phyloP scores from a whole-genome alignment of 1,284 basidiomycete genomes.

The Sporisorium reilianum region DNA sequence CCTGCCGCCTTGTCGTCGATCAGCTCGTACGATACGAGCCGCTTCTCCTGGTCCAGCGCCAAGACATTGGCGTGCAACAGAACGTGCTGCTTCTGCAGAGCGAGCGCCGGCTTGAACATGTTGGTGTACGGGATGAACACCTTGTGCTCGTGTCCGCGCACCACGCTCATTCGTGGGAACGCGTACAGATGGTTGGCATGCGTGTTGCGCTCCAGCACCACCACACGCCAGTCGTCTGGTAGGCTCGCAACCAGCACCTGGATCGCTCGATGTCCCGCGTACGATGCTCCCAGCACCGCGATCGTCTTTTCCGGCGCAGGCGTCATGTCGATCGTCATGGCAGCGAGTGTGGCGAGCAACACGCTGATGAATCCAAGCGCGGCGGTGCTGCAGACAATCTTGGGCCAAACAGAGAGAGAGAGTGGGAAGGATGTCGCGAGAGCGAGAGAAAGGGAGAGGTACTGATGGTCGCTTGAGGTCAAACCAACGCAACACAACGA shows the following conservation, averaged over 20 bases:
- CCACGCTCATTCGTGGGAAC: conserved; percentile 71
- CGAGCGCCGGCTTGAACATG: conserved; percentile 66
- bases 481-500: background rate
- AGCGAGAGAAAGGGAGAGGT: no score
- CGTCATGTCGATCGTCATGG: conserved; percentile 11
- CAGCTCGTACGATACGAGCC: conserved; percentile 16
- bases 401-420: background rate
- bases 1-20: conserved; percentile 22
- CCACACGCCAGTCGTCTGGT: conserved; percentile 76
- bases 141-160: conserved; percentile 71
- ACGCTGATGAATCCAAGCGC: background rate
- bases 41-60: conserved; percentile 11
- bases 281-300: conserved; percentile 30
- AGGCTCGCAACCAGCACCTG: conserved; percentile 75
- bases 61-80: conserved; percentile 58
- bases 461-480: background rate
- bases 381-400: background rate
- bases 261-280: conserved; percentile 73
- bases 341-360: conserved; percentile 2
- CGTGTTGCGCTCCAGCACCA: conserved; percentile 80
- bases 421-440: background rate
- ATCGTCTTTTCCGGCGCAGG: conserved; percentile 12
- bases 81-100: conserved; percentile 38
- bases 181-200: conserved; percentile 72
- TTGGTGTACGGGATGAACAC: conserved; percentile 78